These are phyloP conservation scores for Irpex sp. DNA, from an alignment of 1,284 basidiomycete species.

Conservation along the genomic window DNA sequence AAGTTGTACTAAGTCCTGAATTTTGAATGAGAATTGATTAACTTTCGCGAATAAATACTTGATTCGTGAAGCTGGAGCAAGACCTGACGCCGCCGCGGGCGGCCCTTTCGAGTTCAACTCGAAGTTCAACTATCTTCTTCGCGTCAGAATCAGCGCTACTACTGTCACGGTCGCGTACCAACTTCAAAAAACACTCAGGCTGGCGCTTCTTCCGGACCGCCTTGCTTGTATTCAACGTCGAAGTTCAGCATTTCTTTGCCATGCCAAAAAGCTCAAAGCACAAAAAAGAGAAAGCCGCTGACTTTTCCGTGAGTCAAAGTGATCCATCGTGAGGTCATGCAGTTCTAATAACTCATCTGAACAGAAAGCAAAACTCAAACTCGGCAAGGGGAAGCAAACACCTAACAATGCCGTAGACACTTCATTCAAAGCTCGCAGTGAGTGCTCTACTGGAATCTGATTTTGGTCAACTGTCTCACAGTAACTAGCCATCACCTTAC, in stretches of 20 bases:
- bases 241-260: neutral
- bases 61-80: no score
- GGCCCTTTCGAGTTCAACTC: no score
- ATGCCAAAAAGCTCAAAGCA: slow-evolving; percentile 90
- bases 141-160: no score
- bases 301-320: slow-evolving; percentile 65
- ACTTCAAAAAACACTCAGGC: no score
- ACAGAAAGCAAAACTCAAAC: slow-evolving; percentile 94
- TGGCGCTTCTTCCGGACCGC: neutral
- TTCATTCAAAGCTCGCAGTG: slow-evolving; percentile 91
- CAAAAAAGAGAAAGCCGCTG: slow-evolving; percentile 84
- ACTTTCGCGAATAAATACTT: no score
- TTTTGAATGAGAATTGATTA: no score
- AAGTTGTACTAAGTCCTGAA: no score
- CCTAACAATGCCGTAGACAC: slow-evolving; percentile 90
- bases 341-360: no score
- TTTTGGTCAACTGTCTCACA: slow-evolving; percentile 1
- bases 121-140: no score
- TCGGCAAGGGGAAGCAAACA: slow-evolving; percentile 89
- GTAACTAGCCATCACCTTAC: slow-evolving; percentile 82
- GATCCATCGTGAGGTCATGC: slow-evolving; percentile 3
- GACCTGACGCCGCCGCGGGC: no score
- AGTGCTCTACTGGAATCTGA: slow-evolving; percentile 19
- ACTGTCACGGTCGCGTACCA: no score
- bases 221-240: neutral